Evolutionary conservation across 202 grass and related monocot species (phyloP), one percentile per base, ranked within the genome.

Genomic region (Carex arenaria): DNA sequence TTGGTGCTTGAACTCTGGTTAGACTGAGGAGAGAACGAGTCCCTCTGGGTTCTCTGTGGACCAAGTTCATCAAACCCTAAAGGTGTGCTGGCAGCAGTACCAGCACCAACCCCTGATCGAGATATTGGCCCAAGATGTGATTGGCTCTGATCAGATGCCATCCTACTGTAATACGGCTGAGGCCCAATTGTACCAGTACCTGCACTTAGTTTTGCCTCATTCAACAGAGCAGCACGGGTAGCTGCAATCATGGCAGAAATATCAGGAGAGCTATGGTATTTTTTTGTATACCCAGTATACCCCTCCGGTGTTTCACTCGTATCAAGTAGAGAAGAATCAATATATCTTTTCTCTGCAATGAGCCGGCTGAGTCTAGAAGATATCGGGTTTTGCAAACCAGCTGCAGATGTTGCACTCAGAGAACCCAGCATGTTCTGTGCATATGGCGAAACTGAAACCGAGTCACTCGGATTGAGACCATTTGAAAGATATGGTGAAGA

Each of bases 201-300:
- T 13, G 80, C 51, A 84, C 91, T 88, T 81, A 88, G 87, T 26
- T 94, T 94, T 5, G 82, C 80, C 79, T 96, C 93, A n/a, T 96
- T 94, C 84, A 94, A 86, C 49, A 84, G 51, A 49, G 86, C 86
- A 80, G 79, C 91, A 75, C 90, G 94, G 76, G 43, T 92, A 84
- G 96, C 91, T 83, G 96, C 88, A 85, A 99, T 99, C 67, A 99
- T 22, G 54, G 89, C 96, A 89, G 96, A 99, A 73, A 99, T 90
- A 76, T 99, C 96, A 68, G 96, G 96, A 82, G 96, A 99, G 86
- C 89, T 99, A 84, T 99, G 96, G 78, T 99, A 99, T 85, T 99
- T 99, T 90, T 99, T 99, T 84, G 93, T 77, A 79, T 90, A 94
- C 40, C 83, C 84, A 79, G 89, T 62, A 40, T 88, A 80, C 61